These are phyloP conservation scores for Pholiota molesta DNA, from an alignment of 768 basidiomycete species.

Conservation along the genomic window DNA sequence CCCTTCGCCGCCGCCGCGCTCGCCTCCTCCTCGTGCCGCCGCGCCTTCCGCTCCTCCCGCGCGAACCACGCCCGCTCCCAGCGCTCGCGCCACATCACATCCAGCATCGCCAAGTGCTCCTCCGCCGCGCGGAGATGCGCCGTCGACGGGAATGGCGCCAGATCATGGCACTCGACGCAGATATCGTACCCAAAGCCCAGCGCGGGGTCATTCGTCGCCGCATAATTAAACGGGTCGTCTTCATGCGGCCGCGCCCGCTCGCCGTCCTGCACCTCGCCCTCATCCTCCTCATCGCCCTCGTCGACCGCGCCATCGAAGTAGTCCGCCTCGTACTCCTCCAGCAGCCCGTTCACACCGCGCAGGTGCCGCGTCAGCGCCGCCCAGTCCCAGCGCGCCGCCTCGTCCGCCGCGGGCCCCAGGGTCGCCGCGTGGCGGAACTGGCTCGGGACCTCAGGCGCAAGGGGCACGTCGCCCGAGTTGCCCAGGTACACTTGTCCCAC, in stretches of 20 bases:
- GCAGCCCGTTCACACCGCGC: constrained; percentile 20
- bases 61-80: constrained; percentile 31
- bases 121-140: constrained; percentile 74
- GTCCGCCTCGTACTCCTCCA: constrained; percentile 16
- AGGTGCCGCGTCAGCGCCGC: constrained; percentile 22
- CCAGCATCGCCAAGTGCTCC: constrained; percentile 70
- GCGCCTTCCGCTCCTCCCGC: constrained; percentile 25
- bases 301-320: constrained; percentile 10
- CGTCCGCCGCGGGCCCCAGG: constrained; percentile 13
- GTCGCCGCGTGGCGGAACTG: constrained; percentile 29
- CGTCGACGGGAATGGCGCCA: constrained; percentile 71
- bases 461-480: constrained; percentile 81
- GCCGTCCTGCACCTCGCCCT: not conserved
- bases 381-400: constrained; percentile 20
- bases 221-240: constrained; percentile 48
- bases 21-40: constrained; percentile 1
- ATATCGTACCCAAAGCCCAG: constrained; percentile 77
- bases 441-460: constrained; percentile 33
- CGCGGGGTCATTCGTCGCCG: constrained; percentile 42
- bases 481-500: constrained; percentile 79
- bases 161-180: constrained; percentile 87
- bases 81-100: constrained; percentile 64
- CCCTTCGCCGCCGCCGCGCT: too few relatives aligned
- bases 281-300: constrained; percentile 7
- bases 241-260: constrained; percentile 9